Conservation (phyloP, 495 filamentous ascomycete species). For the Chaetomium tenue region DNA sequence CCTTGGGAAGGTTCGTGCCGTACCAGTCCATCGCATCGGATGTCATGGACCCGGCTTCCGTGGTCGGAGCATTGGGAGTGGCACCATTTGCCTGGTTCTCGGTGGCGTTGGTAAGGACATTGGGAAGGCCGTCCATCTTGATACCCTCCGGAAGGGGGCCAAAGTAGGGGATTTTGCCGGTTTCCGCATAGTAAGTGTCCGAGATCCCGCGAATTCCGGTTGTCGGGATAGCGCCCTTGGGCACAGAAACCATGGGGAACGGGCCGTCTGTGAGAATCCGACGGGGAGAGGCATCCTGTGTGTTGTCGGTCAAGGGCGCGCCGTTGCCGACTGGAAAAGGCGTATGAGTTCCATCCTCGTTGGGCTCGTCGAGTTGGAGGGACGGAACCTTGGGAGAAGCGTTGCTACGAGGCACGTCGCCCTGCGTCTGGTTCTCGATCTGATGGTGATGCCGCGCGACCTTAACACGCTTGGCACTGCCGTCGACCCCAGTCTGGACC, state of each 20-base stretch:
- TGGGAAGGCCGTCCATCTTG: neutral
- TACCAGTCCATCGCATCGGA: slow-evolving; percentile 21
- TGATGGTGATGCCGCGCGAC: slow-evolving; percentile 36
- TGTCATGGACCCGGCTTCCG: neutral
- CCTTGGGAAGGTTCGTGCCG: slow-evolving; percentile 12
- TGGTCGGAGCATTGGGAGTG: neutral
- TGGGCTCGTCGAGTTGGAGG: neutral
- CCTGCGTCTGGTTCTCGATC: slow-evolving; percentile 18
- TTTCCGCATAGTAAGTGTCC: slow-evolving; percentile 22
- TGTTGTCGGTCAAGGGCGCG: neutral
- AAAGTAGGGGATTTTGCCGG: slow-evolving; percentile 22
- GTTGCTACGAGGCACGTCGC: neutral
- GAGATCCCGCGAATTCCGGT: slow-evolving; percentile 21
- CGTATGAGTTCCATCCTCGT: neutral
- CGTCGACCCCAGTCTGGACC: slow-evolving; percentile 35
- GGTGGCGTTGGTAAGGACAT: neutral
- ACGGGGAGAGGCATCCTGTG: neutral
- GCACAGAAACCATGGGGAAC: slow-evolving; percentile 16
- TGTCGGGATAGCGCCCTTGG: slow-evolving; percentile 12
- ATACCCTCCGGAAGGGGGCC: neutral
- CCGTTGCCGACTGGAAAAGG: slow-evolving; percentile 7
- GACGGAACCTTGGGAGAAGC: slow-evolving; percentile 6
- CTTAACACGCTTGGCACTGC: slow-evolving; percentile 43
- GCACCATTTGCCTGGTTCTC: neutral
- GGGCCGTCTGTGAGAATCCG: slow-evolving; percentile 15